Percentiles rank a stretch among this genome's conserved stretches.
These are phyloP conservation scores for Globisporangium solare DNA, from an alignment of 352 stramenopile genomes.

Conservation along the genomic window DNA sequence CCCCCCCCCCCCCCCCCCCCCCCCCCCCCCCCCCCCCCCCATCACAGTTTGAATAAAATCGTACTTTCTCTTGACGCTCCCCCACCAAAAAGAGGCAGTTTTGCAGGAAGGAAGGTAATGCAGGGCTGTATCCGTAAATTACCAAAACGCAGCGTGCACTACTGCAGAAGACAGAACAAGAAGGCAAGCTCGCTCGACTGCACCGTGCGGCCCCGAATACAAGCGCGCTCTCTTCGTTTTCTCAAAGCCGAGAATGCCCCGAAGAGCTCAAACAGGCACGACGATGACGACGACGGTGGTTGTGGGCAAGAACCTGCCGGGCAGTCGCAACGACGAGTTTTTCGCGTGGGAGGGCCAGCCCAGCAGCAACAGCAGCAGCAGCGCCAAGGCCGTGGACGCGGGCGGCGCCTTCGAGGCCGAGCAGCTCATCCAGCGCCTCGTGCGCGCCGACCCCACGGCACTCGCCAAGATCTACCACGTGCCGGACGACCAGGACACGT, in stretches of 20 bases:
- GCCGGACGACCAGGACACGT: slow-evolving; percentile 75
- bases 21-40: no score
- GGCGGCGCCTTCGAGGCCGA: slow-evolving; percentile 70
- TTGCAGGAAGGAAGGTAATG: no score
- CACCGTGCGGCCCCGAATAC: no score
- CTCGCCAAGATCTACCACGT: slow-evolving; percentile 67
- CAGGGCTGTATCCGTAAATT: no score
- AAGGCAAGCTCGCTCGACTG: no score
- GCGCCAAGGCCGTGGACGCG: slow-evolving; percentile 17
- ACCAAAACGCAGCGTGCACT: no score
- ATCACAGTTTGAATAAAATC: no score
- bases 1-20: no score
- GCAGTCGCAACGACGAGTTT: slow-evolving; percentile 76
- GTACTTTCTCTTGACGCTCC: no score
- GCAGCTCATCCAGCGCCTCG: slow-evolving; percentile 70
- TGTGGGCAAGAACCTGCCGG: slow-evolving; percentile 69
- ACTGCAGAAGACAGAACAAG: no score
- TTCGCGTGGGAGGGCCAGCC: slow-evolving; percentile 52
- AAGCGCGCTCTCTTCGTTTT: no score
- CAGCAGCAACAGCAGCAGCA: not conserved
- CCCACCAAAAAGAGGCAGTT: no score
- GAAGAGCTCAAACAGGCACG: not conserved
- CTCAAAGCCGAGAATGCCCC: not conserved
- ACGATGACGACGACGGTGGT: slow-evolving; percentile 42
- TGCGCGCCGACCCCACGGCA: slow-evolving; percentile 53